A percentile compares a stretch with the other conserved stretches of the same genome.
These are phyloP conservation scores for Globisporangium viniferum DNA, from an alignment of 352 stramenopile genomes.

Conservation along the genomic window DNA sequence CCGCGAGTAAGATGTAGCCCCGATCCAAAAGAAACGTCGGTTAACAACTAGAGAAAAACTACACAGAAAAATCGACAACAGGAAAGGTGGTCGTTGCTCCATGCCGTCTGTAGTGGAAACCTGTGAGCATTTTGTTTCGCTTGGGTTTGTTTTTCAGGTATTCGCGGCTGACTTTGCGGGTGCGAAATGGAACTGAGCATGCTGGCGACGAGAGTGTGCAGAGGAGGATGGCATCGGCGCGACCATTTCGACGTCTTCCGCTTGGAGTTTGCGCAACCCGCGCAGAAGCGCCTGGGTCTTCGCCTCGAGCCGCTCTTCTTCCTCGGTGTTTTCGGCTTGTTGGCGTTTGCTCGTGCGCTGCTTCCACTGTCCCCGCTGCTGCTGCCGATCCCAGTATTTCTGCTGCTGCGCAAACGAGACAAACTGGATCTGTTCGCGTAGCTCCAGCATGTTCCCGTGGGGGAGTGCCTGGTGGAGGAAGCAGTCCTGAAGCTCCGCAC, in stretches of 20 bases:
- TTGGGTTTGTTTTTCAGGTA: conserved; percentile 13
- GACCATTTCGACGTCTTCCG: conserved; percentile 42
- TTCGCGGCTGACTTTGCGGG: conserved; percentile 13
- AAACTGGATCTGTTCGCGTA: conserved; percentile 49
- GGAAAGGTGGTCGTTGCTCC: not conserved
- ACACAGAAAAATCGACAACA: conserved; percentile 1
- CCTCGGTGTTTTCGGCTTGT: conserved; percentile 3
- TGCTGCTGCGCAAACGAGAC: conserved; percentile 36
- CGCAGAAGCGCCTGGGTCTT: conserved; percentile 38
- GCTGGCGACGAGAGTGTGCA: not conserved
- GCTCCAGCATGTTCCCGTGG: conserved; percentile 34
- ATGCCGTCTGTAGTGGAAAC: not conserved
- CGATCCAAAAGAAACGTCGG: not conserved
- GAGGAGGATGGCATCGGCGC: not conserved
- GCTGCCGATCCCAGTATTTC: conserved; percentile 9
- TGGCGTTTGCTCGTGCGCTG: conserved; percentile 12
- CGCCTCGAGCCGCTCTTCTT: conserved; percentile 21
- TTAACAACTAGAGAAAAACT: conserved; percentile 7
- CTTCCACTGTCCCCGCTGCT: conserved; percentile 10
- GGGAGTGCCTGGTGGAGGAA: conserved; percentile 47
- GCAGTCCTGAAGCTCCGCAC: conserved; percentile 37
- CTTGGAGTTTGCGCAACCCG: conserved; percentile 37
- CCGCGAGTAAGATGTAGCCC: conserved; percentile 19
- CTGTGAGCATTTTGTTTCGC: conserved; percentile 13
- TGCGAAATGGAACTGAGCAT: conserved; percentile 27